Base-by-base conservation (phyloP, 2,329 filamentous ascomycete genomes). In the Aspergillus puulaauensis region DNA sequence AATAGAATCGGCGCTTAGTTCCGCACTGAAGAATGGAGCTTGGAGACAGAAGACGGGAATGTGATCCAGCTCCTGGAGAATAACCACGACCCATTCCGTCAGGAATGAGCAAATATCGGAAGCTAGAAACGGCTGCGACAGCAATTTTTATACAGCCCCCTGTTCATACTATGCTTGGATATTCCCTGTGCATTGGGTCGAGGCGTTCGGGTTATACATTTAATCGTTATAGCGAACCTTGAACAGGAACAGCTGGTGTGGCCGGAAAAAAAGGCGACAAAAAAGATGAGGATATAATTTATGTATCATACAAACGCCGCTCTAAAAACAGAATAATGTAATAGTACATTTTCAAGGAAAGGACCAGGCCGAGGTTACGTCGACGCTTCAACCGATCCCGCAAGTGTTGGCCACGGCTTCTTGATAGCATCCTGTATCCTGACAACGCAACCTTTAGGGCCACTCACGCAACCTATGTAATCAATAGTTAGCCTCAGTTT, bases 391-490 rank as follows among this genome's bases (percentile, higher is more conserved):
- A 59, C 45, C 21, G 59, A 47, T 44, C 50, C 46, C 14, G 62
- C 57, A 44, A 84, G 74, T 48, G 82, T 74, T 3, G 86, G 86
- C 86, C 86, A 89, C 23, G 86, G 83, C 80, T 96, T 95, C 83
- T 96, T 96, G 74, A 95, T 84, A 14, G 95, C 90, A 76, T 99
- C 95, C 73, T 96, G 89, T 56, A 99, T 81, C 77, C 88, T 87
- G 60, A 99, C 90, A 57, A 93, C 78, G 64, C 90, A 87, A 60
- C 91, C 90, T 78, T 96, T 96, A 58, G 93, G 93, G 0, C 95
- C 95, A 35, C 90, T 90, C 43, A 99, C 88, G 63, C 87, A 84
- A 31, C 85, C 84, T 86, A 61, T 33, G 50, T 24, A 37, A 24
- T 52, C 15, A 37, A 33, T 43, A 21, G 35, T 58, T 43, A 61